Conservation (phyloP, 148 eudicot species). For the Pharnaceum exiguum region DNA sequence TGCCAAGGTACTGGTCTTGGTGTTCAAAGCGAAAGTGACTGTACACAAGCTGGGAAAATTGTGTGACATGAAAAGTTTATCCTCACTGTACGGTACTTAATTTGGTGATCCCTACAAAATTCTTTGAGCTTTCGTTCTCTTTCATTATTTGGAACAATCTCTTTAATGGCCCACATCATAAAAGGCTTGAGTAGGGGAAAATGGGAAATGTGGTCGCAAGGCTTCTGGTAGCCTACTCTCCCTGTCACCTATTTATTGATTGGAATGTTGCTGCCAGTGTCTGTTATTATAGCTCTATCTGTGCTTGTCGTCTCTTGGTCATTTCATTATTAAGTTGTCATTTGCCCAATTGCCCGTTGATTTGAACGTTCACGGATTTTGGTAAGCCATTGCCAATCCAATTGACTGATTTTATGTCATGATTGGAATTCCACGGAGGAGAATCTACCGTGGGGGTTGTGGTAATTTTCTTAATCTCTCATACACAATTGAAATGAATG, state of each 20-base stretch:
- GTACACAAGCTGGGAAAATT: background rate
- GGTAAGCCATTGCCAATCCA: too few relatives aligned
- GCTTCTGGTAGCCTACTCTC: background rate
- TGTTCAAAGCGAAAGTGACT: constrained; percentile 8
- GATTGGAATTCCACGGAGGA: too few relatives aligned
- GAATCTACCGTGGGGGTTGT: too few relatives aligned
- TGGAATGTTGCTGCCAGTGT: constrained; percentile 12
- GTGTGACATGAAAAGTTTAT: background rate
- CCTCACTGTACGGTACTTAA: background rate
- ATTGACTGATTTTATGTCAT: too few relatives aligned
- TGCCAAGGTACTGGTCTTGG: background rate
- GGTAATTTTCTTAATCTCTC: too few relatives aligned
- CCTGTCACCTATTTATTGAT: background rate
- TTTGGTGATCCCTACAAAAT: constrained; percentile 4
- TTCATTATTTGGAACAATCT: constrained; percentile 18
- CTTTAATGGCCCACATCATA: constrained; percentile 16
- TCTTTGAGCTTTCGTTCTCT: constrained; percentile 17
- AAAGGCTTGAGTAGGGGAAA: background rate
- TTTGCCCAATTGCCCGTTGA: too few relatives aligned
- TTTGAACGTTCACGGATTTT: too few relatives aligned
- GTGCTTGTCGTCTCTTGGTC: too few relatives aligned
- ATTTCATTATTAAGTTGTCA: background rate
- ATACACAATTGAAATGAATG: too few relatives aligned
- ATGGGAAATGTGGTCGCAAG: constrained; percentile 11
- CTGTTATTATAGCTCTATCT: background rate